Base-by-base conservation (phyloP, 495 filamentous ascomycete species). In the Xanthoparmelia taractica region DNA sequence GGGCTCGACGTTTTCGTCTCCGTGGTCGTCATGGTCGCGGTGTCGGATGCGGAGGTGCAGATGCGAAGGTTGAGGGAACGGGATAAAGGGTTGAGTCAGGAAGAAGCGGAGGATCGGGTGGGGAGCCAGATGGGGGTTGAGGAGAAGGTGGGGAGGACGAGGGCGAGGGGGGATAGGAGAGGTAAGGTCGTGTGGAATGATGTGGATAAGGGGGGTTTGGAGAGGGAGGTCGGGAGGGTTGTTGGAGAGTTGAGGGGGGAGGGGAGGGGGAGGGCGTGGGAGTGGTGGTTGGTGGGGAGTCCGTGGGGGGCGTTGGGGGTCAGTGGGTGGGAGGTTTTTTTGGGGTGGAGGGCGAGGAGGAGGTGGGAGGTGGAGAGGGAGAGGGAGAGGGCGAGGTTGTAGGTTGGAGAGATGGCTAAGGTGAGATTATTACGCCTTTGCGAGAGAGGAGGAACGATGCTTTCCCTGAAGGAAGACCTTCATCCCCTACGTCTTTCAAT, bases 101-200 rank as follows among this genome's bases (percentile, higher is more conserved):
- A 91, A 71, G 94, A 97, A 69, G 94, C 94, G 48, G 79, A 83
- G 79, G 88, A 89, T 63, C 75, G 95, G 17, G 89, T 98, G 4
- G 71, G 74, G 52, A 92, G 89, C 67, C 95, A 98, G 81, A 87
- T 85, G 60, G 87, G 91, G 75, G 85, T 95, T 58, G 80, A 79
- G 72, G 82, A 86, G 65, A 97, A 98, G 81, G 91, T 89, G 52
- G 77, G 76, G 69, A 76, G 88, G 75, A 85, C 84, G 43, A 76
- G 87, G 38, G 74, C 72, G 63, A 67, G 68, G 68, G 40, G 57
- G 40, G 40, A 27, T 54, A 31, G 73, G 59, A 74, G 79, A 29
- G 94, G 94, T 0, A 80, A 87, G 17, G 89, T 96, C 48, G 82
- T 97, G 18, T 87, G 85, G 86, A 98, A 98, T 79, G 92, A 97